Base-by-base conservation (phyloP, 2,329 filamentous ascomycete species). In the Penicillium sp. region DNA sequence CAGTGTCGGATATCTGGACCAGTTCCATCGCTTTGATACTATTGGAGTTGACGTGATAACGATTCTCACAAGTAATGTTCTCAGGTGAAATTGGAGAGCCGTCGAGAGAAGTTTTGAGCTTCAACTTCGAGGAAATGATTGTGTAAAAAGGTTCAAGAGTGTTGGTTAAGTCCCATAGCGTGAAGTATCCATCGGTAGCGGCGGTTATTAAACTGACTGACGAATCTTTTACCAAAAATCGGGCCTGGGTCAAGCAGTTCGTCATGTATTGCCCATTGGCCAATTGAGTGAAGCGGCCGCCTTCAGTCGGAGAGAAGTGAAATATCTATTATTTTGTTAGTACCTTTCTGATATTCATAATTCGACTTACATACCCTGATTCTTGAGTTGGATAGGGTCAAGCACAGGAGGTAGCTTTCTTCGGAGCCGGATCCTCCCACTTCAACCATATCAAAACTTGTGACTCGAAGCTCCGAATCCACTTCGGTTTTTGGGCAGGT, bases 321-420 rank as follows among this genome's bases (percentile, higher is more conserved):
- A 82, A 82, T 13, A 81, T 66, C 80, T 83, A 56, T 1, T 11
- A 29, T 14, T 10, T 18, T 2, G 23, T 70, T 55, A 68, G 51
- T 16, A 36, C 14, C 24, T 14, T n/a, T 18, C 18, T 34, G 46
- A 14, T 14, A 11, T 7, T 18, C 24, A 28, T n/a, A n/a, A n/a
- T n/a, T n/a, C n/a, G 31, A 10, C 47, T 3, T 8, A 28, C 66
- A 70, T 66, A 81, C 79, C 71, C 87, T 88, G 37, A 96, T 71
- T 2, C 83, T 86, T 0, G 93, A 97, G 73, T 97, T 93, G 0
- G 93, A 97, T 64, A 94, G 87, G 0, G 83, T 87, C 75, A 96
- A 82, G 0, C 85, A 85, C 51, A 97, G 79, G 2, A 85, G 67
- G 63, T 88, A 86, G 4, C 52, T 57, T 34, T 62, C 58, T 33